Percentiles rank a stretch among this genome's conserved stretches.
phyloP scores from a whole-genome alignment of 2,329 filamentous ascomycete species.

The Neoscytalidium dimidiatum region DNA sequence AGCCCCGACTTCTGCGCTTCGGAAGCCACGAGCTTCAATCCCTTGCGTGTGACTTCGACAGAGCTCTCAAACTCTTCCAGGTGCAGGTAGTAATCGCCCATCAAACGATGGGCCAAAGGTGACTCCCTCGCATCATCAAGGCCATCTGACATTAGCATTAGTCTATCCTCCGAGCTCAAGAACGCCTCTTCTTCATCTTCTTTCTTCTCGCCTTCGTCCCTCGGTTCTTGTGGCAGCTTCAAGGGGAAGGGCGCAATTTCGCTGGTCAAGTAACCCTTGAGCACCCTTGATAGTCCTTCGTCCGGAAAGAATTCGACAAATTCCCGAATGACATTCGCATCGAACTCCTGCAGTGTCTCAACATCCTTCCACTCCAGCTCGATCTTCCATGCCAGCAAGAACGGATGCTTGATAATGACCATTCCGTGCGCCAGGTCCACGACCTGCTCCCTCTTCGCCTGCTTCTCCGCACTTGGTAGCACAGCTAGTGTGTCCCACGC shows the following conservation, averaged over 20 bases:
- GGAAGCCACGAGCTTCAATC: constrained; percentile 60
- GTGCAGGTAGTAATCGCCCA: constrained; percentile 79
- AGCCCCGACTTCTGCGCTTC: constrained; percentile 70
- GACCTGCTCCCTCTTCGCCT: constrained; percentile 69
- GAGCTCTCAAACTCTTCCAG: constrained; percentile 83
- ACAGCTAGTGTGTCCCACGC: constrained; percentile 77
- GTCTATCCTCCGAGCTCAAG: constrained; percentile 74
- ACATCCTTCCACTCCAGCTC: constrained; percentile 86
- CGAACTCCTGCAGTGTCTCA: constrained; percentile 63
- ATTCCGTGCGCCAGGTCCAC: constrained; percentile 81
- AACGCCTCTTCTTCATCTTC: constrained; percentile 51
- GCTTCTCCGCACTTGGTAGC: constrained; percentile 68
- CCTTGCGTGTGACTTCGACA: constrained; percentile 77
- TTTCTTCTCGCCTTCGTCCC: constrained; percentile 33
- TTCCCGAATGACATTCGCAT: constrained; percentile 73
- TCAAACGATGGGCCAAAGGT: constrained; percentile 77
- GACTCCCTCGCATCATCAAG: constrained; percentile 60
- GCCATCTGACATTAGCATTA: constrained; percentile 73
- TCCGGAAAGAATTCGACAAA: constrained; percentile 85
- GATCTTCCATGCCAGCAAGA: constrained; percentile 86
- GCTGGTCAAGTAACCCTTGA: constrained; percentile 81
- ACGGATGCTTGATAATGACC: constrained; percentile 94
- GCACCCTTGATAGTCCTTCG: constrained; percentile 76
- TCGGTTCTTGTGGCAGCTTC: constrained; percentile 21
- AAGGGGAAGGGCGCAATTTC: constrained; percentile 78